phyloP scores from a whole-genome alignment of 805 yeast species.

The Metschnikowia noctiluminum region DNA sequence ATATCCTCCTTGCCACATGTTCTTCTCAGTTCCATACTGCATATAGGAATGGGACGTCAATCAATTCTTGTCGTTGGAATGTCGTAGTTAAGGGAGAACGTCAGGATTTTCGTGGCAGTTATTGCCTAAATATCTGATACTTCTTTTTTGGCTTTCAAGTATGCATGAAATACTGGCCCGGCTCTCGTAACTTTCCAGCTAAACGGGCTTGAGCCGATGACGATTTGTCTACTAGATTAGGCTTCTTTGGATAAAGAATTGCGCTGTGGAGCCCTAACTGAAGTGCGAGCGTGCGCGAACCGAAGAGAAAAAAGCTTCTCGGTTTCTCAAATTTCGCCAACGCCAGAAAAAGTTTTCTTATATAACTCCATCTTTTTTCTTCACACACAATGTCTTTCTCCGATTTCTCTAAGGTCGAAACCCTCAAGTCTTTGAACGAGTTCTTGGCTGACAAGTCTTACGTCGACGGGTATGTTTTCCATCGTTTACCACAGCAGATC shows the following conservation, averaged over 20 bases:
- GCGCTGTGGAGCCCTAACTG: constrained; percentile 11
- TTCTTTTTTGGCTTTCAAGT: no score
- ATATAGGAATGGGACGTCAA: no score
- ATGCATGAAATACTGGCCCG: no score
- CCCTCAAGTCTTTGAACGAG: constrained; percentile 65
- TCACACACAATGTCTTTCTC: constrained; percentile 60
- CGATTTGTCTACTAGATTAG: no score
- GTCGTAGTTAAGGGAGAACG: no score
- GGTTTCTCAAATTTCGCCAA: constrained; percentile 6
- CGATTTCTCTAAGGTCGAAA: constrained; percentile 74
- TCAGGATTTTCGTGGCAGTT: no score
- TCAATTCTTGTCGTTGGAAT: no score
- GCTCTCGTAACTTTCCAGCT: no score
- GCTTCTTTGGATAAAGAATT: not conserved
- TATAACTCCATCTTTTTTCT: constrained; percentile 9
- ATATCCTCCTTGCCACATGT: no score
- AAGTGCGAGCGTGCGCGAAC: constrained; percentile 15
- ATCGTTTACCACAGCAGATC: not conserved
- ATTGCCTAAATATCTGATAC: no score
- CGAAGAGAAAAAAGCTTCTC: constrained; percentile 8
- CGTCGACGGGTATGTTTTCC: constrained; percentile 83
- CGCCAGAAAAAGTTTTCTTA: constrained; percentile 10
- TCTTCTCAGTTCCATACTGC: no score
- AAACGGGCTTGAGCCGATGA: no score
- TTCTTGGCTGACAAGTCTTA: constrained; percentile 90